Evolutionary conservation across 2,329 filamentous ascomycete species (phyloP).

Genomic region (Diatrype stigma): DNA sequence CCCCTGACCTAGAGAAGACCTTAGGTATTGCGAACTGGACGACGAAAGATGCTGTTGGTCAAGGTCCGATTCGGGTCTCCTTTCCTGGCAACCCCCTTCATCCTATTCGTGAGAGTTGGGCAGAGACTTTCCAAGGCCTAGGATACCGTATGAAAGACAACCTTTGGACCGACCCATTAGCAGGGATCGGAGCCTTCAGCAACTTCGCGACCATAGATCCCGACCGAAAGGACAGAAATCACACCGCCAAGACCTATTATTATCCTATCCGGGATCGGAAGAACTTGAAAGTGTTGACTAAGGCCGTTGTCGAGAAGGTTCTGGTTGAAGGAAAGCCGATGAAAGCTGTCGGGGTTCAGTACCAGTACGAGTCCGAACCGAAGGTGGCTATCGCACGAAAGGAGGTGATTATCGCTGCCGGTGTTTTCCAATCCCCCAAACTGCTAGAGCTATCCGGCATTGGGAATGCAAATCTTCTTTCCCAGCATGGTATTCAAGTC

Average conservation of each 20-base stretch:
- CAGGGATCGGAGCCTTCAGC: not conserved
- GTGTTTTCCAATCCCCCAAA: conserved; percentile 18
- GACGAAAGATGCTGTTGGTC: too few species aligned
- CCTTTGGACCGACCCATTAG: not conserved
- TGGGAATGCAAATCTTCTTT: conserved; percentile 11
- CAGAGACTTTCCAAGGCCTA: not conserved
- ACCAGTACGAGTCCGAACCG: conserved; percentile 1
- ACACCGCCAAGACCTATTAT: conserved; percentile 3
- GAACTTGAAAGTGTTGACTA: conserved; percentile 2
- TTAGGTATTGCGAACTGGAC: not conserved
- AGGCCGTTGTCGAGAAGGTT: conserved; percentile 2
- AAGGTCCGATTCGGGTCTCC: not conserved
- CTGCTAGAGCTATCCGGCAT: conserved; percentile 37
- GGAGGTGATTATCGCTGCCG: conserved; percentile 17
- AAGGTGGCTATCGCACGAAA: conserved; percentile 8
- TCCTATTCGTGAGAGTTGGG: conserved; percentile 3
- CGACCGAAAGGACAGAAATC: not conserved
- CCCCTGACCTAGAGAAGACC: too few species aligned
- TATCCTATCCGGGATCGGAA: not conserved
- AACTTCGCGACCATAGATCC: not conserved
- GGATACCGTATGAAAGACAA: not conserved
- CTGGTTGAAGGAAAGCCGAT: not conserved
- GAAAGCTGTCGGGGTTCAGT: conserved; percentile 8
- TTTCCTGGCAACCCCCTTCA: not conserved
- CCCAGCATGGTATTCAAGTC: conserved; percentile 2